Conservation (phyloP, 73 alveolate genomes). For the Tetrahymena thermophila region DNA sequence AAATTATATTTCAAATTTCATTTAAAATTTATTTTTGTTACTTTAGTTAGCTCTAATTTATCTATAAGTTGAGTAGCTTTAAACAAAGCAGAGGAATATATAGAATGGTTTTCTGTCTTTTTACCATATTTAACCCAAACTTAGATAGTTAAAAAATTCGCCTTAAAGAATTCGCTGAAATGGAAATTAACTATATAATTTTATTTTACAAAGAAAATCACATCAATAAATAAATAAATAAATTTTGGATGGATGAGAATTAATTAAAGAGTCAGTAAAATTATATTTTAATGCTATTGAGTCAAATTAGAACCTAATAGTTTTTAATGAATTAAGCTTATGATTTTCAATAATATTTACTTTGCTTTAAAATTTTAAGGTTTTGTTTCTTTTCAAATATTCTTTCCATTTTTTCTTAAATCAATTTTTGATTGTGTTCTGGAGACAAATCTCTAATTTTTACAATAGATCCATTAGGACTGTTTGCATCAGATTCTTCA, state of each 20-base stretch:
- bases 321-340: neutral
- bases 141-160: neutral
- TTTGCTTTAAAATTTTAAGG: neutral
- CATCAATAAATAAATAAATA: neutral
- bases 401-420: neutral
- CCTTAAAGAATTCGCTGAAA: neutral
- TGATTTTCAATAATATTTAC: neutral
- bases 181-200: neutral
- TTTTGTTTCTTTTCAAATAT: neutral
- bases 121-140: neutral
- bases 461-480: neutral
- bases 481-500: neutral
- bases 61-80: neutral
- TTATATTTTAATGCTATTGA: neutral
- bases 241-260: neutral
- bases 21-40: neutral
- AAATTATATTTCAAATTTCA: neutral
- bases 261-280: neutral
- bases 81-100: neutral
- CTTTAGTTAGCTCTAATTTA: neutral
- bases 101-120: neutral
- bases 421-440: neutral
- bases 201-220: neutral
- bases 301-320: neutral
- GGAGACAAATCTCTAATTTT: neutral